A percentile compares a stretch with the other conserved stretches of the same genome.
These are phyloP conservation scores for Pichia sp. DNA, from an alignment of 1,139 yeast species.

Conservation along the genomic window DNA sequence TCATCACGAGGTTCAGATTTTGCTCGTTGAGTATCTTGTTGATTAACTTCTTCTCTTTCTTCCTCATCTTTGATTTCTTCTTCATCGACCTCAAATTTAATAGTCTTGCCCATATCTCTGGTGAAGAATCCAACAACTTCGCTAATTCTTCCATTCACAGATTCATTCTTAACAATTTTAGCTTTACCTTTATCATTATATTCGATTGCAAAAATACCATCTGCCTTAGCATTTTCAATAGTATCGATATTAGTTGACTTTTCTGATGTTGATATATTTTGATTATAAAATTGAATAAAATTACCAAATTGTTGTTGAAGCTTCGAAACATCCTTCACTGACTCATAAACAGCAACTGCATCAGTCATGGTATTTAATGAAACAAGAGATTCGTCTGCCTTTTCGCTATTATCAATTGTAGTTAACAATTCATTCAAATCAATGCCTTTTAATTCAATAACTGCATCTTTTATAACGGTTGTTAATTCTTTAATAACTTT, in stretches of 20 bases:
- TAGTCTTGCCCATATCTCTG: slow-evolving; percentile 11
- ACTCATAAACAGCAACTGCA: slow-evolving; percentile 15
- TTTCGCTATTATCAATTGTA: neutral
- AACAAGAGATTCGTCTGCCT: neutral
- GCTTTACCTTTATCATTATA: slow-evolving; percentile 9
- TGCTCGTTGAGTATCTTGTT: neutral
- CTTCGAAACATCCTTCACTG: slow-evolving; percentile 19
- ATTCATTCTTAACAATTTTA: slow-evolving; percentile 1
- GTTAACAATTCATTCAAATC: slow-evolving; percentile 12
- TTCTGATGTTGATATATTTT: neutral
- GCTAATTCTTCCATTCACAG: slow-evolving; percentile 13
- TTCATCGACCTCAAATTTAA: slow-evolving; percentile 15
- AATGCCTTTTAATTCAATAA: slow-evolving; percentile 30
- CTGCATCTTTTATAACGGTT: slow-evolving; percentile 40
- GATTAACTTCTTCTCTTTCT: slow-evolving; percentile 14
- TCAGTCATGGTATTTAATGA: slow-evolving; percentile 1
- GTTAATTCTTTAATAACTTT: slow-evolving; percentile 48
- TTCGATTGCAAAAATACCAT: slow-evolving; percentile 13
- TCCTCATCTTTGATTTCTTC: slow-evolving; percentile 15
- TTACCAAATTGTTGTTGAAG: slow-evolving; percentile 18
- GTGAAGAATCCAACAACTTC: slow-evolving; percentile 12
- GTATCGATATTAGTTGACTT: neutral
- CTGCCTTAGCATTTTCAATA: neutral
- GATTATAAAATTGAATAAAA: slow-evolving; percentile 12
- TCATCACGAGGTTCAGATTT: slow-evolving; percentile 39